phyloP scores from a whole-genome alignment of 768 basidiomycete species.

The Tremella fuciformis region DNA sequence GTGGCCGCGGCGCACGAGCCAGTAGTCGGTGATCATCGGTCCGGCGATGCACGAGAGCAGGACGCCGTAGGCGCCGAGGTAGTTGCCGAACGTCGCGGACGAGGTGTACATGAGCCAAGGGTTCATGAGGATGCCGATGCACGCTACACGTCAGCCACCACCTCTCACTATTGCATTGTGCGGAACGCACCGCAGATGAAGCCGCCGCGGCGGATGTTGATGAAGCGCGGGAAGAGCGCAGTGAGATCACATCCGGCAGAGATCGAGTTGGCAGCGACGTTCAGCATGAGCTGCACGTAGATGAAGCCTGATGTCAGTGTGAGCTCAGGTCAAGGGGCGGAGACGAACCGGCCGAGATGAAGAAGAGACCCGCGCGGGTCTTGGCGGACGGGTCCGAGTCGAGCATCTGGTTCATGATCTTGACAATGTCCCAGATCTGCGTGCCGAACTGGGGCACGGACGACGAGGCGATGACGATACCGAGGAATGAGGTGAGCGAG shows the following conservation, averaged over 20 bases:
- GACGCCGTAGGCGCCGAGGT: conserved; percentile 80
- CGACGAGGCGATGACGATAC: conserved; percentile 76
- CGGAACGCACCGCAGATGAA: conserved; percentile 55
- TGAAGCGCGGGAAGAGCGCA: conserved; percentile 70
- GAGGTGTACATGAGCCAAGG: conserved; percentile 65
- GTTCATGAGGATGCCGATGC: conserved; percentile 19
- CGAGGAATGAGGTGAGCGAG: conserved; percentile 71
- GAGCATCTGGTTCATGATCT: conserved; percentile 66
- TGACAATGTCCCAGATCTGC: conserved; percentile 75
- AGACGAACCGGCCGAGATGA: conserved; percentile 61
- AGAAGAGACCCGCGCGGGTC: conserved; percentile 70
- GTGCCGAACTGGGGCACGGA: conserved; percentile 72
- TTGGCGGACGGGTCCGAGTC: conserved; percentile 61
- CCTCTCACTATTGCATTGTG: not conserved
- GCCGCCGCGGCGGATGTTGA: conserved; percentile 80
- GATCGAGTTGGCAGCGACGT: conserved; percentile 70
- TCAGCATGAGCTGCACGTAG: conserved; percentile 61
- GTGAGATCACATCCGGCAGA: conserved; percentile 81
- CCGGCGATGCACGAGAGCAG: conserved; percentile 65
- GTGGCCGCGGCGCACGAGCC: conserved; percentile 66
- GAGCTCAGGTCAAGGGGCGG: no score
- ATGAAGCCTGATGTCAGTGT: conserved; percentile 58
- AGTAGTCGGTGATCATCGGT: conserved; percentile 80
- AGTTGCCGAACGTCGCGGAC: conserved; percentile 73
- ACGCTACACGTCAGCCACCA: conserved; percentile 55